Conservation (phyloP, 2,329 filamentous ascomycete species). For the Talaromyces sp. region DNA sequence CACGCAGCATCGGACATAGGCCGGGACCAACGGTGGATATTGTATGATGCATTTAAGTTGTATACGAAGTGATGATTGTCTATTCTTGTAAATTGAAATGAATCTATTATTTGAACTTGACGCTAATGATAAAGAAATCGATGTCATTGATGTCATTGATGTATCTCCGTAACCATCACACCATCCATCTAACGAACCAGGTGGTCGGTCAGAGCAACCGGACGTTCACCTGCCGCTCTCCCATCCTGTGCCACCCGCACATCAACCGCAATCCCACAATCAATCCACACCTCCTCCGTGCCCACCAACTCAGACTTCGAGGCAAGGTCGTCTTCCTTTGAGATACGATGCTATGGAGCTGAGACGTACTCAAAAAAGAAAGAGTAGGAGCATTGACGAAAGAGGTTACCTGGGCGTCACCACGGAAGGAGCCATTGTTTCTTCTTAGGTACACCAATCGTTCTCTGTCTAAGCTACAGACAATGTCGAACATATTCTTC, state of each 20-base stretch:
- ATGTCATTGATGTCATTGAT: too few relatives aligned
- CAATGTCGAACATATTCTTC: neutral
- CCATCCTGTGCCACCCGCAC: neutral
- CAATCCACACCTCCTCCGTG: neutral
- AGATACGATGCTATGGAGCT: neutral
- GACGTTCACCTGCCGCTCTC: neutral
- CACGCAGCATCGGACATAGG: neutral
- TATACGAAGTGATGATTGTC: neutral
- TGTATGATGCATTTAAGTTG: neutral
- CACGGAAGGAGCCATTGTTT: neutral
- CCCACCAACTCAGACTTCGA: constrained; percentile 7
- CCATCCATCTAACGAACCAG: too few relatives aligned
- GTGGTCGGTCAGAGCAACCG: neutral
- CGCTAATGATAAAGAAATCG: neutral
- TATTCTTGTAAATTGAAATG: neutral
- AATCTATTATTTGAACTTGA: neutral
- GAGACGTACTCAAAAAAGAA: neutral
- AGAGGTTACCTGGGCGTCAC: neutral
- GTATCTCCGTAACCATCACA: too few relatives aligned
- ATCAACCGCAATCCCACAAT: constrained; percentile 11
- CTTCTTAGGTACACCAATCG: neutral
- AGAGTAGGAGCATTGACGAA: neutral
- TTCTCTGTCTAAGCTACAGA: neutral
- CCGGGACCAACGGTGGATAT: neutral
- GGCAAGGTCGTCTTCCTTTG: neutral